A percentile compares a stretch with the other conserved stretches of the same genome.
phyloP scores from a whole-genome alignment of 176 grass and related monocot species.

The Ensete ventricosum region DNA sequence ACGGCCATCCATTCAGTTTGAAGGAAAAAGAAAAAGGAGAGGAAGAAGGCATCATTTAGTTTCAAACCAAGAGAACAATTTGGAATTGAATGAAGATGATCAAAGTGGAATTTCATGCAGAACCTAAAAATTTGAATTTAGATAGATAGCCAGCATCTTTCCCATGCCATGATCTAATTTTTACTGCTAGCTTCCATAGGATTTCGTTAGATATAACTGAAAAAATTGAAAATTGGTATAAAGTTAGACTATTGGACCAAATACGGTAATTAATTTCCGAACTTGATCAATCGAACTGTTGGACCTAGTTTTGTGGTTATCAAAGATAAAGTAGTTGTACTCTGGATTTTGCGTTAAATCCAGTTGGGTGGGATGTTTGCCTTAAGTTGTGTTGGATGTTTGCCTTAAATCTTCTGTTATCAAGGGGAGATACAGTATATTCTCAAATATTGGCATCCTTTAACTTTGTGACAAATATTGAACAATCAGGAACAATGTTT shows the following conservation, averaged over 20 bases:
- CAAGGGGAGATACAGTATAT: not conserved
- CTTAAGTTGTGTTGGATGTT: not conserved
- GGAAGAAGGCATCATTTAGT: too few species aligned
- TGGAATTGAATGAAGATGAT: too few species aligned
- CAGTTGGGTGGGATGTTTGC: not conserved
- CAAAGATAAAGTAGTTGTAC: not conserved
- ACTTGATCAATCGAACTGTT: not conserved
- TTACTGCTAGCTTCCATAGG: too few species aligned
- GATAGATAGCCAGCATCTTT: too few species aligned
- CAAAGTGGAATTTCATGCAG: too few species aligned
- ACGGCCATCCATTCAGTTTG: too few species aligned
- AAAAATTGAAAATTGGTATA: not conserved
- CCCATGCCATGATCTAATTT: too few species aligned
- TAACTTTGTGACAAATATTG: not conserved
- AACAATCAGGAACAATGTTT: not conserved
- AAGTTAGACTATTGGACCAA: too few species aligned
- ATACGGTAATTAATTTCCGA: not conserved
- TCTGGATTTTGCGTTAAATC: not conserved
- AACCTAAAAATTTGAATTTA: too few species aligned
- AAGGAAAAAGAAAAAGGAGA: too few species aligned
- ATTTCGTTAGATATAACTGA: not conserved
- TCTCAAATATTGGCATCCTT: not conserved
- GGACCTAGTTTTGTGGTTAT: not conserved
- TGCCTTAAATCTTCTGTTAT: not conserved
- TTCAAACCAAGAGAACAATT: too few species aligned